Conservation (phyloP, 306 rosid genomes). For the Citrullus amarus region DNA sequence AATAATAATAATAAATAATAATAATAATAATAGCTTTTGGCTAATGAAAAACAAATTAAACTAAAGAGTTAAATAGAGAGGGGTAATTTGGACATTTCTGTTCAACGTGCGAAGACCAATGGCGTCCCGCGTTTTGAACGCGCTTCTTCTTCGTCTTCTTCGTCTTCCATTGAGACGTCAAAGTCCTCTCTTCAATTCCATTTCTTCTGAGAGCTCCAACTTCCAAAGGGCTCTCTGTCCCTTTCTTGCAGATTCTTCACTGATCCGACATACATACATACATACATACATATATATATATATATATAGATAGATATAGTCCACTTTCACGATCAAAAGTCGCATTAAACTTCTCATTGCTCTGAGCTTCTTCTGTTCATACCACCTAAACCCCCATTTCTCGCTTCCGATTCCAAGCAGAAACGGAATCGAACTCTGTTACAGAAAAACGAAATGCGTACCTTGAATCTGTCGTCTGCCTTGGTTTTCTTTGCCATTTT, state of each 20-base stretch:
- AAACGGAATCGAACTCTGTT: background rate
- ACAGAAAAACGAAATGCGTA: slow-evolving; percentile 10
- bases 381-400: background rate
- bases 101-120: background rate
- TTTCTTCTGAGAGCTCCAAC: background rate
- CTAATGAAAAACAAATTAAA: too few species aligned
- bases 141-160: background rate
- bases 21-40: too few species aligned
- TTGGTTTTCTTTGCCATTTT: slow-evolving; percentile 20
- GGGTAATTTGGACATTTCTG: background rate
- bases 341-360: background rate
- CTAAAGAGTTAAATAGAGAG: too few species aligned
- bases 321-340: background rate
- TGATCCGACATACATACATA: background rate
- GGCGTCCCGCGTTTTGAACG: slow-evolving; percentile 4
- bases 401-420: background rate
- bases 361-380: background rate
- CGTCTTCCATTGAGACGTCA: background rate
- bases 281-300: background rate
- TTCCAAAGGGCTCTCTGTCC: background rate
- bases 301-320: background rate
- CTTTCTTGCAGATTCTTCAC: background rate
- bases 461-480: slow-evolving; percentile 1
- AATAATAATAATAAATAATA: too few species aligned
- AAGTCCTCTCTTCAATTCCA: background rate